A percentile compares a stretch with the other conserved stretches of the same genome.
Conservation (phyloP, 345 rosid species). For the Hevea brasiliensis region DNA sequence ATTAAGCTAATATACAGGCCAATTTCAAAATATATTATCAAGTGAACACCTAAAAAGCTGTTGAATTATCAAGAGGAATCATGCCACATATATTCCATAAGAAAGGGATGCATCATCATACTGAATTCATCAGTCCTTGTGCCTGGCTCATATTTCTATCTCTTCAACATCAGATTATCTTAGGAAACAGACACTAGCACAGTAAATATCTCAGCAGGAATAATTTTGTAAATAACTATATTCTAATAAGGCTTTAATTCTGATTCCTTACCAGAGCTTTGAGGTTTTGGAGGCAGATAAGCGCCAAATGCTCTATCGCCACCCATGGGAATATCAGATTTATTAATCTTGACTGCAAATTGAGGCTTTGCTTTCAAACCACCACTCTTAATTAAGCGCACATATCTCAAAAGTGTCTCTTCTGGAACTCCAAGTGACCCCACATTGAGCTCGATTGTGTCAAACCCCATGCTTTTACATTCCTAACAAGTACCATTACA, state of each 20-base stretch:
- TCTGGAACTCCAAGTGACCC: conserved; percentile 81
- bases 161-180: background rate
- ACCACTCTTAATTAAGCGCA: conserved; percentile 72
- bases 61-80: background rate
- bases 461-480: conserved; percentile 86
- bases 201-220: background rate
- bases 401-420: conserved; percentile 78
- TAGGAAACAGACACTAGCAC: background rate
- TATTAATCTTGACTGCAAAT: conserved; percentile 69
- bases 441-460: conserved; percentile 76
- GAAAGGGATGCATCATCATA: background rate
- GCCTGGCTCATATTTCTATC: background rate
- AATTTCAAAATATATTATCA: background rate
- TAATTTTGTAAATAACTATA: background rate
- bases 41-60: background rate
- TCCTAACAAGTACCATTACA: conserved; percentile 42
- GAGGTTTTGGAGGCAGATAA: conserved; percentile 63
- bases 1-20: background rate
- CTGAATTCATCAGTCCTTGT: background rate
- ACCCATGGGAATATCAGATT: conserved; percentile 65
- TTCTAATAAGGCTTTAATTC: background rate
- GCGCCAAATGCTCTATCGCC: conserved; percentile 76
- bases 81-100: background rate
- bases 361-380: conserved; percentile 86
- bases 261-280: conserved; percentile 54